Evolutionary conservation across 306 rosid species (phyloP).

Genomic region (Begonia loranthoides): DNA sequence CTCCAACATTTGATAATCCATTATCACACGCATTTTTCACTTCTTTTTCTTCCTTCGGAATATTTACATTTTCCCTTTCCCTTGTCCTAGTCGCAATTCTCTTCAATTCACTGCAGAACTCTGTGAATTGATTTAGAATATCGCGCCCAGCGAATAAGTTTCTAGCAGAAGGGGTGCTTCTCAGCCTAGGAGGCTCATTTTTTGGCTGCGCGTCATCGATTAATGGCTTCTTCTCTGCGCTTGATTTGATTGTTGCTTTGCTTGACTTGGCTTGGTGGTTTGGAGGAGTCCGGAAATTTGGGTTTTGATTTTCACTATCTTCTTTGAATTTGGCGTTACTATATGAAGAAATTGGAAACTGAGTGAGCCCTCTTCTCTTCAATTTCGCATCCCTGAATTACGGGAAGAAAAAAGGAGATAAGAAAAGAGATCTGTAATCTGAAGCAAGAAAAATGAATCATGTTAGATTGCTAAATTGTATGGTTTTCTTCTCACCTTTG

Average conservation of each 20-base stretch:
- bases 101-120: constrained; percentile 79
- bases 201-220: constrained; percentile 19
- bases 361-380: constrained; percentile 53
- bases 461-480: constrained; percentile 3
- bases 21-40: constrained; percentile 11
- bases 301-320: constrained; percentile 64
- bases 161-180: constrained; percentile 62
- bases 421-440: not conserved
- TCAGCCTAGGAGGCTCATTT: constrained; percentile 37
- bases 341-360: constrained; percentile 30
- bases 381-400: constrained; percentile 43
- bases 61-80: constrained; percentile 49
- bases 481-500: constrained; percentile 42
- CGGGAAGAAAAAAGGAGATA: constrained; percentile 1
- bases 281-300: constrained; percentile 46
- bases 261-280: constrained; percentile 21
- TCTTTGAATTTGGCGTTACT: constrained; percentile 32
- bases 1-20: constrained; percentile 25
- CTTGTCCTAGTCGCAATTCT: constrained; percentile 46
- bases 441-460: constrained; percentile 1
- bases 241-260: constrained; percentile 58
- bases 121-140: constrained; percentile 72
- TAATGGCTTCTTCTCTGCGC: constrained; percentile 48
- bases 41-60: constrained; percentile 18
- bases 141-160: constrained; percentile 69